phyloP scores from a whole-genome alignment of 176 grass and related monocot genomes.

The Bolboschoenus planiculmis region DNA sequence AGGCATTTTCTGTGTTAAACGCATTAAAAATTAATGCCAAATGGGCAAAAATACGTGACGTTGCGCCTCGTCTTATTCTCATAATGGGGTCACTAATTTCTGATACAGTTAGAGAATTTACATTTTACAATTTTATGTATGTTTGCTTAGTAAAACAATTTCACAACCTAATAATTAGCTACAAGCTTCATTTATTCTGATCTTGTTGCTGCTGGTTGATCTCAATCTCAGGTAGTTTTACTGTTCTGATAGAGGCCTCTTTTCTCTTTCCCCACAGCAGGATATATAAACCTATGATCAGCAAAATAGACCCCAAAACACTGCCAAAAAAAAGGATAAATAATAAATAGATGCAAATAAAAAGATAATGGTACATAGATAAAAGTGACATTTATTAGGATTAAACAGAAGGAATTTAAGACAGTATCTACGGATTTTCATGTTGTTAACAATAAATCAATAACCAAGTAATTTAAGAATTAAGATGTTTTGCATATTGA shows the following conservation, averaged over 20 bases:
- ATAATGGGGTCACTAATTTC: neutral
- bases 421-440: neutral
- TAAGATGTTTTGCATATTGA: neutral
- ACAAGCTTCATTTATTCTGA: constrained; percentile 6
- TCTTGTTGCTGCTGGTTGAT: constrained; percentile 17
- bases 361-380: neutral
- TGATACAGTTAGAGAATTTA: neutral
- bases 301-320: constrained; percentile 42
- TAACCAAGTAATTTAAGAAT: neutral
- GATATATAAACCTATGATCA: constrained; percentile 54
- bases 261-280: constrained; percentile 67
- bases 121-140: neutral
- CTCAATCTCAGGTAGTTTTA: constrained; percentile 11
- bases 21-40: neutral
- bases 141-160: neutral
- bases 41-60: neutral
- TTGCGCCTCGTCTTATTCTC: neutral
- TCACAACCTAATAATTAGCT: neutral
- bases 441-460: neutral
- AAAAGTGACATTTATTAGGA: neutral
- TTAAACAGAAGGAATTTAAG: neutral
- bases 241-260: constrained; percentile 19
- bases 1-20: neutral
- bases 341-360: neutral
- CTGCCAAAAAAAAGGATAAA: constrained; percentile 16